Base-by-base conservation (phyloP, 2,329 filamentous ascomycete species). In the Arachnopeziza araneosa region DNA sequence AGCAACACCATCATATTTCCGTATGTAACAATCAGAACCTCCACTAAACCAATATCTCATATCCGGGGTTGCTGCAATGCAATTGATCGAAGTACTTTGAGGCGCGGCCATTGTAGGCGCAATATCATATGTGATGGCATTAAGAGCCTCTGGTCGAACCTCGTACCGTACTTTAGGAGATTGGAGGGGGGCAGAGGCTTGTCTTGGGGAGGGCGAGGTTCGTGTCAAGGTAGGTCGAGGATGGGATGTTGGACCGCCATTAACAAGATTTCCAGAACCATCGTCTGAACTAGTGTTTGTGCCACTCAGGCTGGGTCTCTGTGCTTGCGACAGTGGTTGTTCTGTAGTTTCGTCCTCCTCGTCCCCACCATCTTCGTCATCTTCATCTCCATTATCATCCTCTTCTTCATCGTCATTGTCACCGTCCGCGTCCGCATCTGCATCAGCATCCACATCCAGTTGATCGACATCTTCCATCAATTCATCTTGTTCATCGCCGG, bases 51-150 rank as follows among this genome's bases (percentile, higher is more conserved):
- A 93, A 83, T 92, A 98, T 58, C 92, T 85, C 80, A 97, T 88
- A 74, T 99, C 95, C 1, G 92, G 93, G 0, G 95, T 99, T 32
- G 95, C 88, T 24, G 92, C 87, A 60, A 99, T 84, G 10, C 92
- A 88, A 72, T 99, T 99, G 75, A 99, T 91, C 57, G 92, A 97
- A 2, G 95, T 99, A 63, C 91, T 90, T 73, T 97, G 93, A 0
- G 95, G 95, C 2, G 95, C 95, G 1, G 95, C 95, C 77, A 98
- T 98, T 23, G 95, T 98, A 1, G 95, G 95, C 1, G 96, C 89
- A 62, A 99, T 96, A 72, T 99, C 95, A 78, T 98, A 99, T 1
- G 89, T 84, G 50, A 81, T 78, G 17, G 95, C 93, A 1, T 82
- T 87, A 55, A 96, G 77, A n/a, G 86, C 89, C 70, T 96, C 92